Conservation (phyloP, 768 basidiomycete species). For the Leccinum aurantiacum region DNA sequence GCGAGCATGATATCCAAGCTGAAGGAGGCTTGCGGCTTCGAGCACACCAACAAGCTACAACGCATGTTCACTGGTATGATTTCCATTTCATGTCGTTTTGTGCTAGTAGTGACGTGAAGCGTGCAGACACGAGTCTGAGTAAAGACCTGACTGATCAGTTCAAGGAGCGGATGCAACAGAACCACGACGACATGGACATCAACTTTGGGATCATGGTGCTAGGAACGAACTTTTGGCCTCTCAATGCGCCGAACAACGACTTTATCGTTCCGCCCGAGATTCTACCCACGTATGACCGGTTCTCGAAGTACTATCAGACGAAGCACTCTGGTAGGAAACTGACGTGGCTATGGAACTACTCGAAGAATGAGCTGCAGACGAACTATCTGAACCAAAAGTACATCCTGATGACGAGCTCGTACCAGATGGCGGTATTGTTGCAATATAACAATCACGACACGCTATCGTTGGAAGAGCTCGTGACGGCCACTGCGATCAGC, state of each 20-base stretch:
- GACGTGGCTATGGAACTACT: slow-evolving; percentile 98
- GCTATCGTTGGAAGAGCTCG: slow-evolving; percentile 76
- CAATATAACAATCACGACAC: slow-evolving; percentile 94
- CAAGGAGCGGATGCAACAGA: slow-evolving; percentile 89
- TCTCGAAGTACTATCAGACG: slow-evolving; percentile 89
- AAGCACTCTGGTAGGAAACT: slow-evolving; percentile 95
- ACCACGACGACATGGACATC: slow-evolving; percentile 83
- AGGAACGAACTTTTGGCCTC: slow-evolving; percentile 94
- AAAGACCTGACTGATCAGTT: slow-evolving; percentile 95
- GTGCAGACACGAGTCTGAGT: slow-evolving; percentile 88
- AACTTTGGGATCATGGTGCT: slow-evolving; percentile 93
- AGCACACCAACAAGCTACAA: slow-evolving; percentile 94
- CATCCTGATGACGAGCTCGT: slow-evolving; percentile 92
- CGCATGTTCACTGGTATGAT: slow-evolving; percentile 90
- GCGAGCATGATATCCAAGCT: slow-evolving; percentile 97
- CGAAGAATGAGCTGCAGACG: slow-evolving; percentile 93
- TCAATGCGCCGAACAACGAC: slow-evolving; percentile 79
- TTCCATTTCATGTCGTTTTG: not conserved
- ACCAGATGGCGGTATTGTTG: slow-evolving; percentile 91
- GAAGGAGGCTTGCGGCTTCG: slow-evolving; percentile 95
- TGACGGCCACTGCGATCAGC: slow-evolving; percentile 73
- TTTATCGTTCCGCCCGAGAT: slow-evolving; percentile 90
- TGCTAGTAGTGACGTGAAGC: slow-evolving; percentile 5
- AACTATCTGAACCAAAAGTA: slow-evolving; percentile 94
- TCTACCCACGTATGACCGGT: slow-evolving; percentile 82